Base-by-base conservation (phyloP, 1,284 basidiomycete species). In the Agaricales sp. region DNA sequence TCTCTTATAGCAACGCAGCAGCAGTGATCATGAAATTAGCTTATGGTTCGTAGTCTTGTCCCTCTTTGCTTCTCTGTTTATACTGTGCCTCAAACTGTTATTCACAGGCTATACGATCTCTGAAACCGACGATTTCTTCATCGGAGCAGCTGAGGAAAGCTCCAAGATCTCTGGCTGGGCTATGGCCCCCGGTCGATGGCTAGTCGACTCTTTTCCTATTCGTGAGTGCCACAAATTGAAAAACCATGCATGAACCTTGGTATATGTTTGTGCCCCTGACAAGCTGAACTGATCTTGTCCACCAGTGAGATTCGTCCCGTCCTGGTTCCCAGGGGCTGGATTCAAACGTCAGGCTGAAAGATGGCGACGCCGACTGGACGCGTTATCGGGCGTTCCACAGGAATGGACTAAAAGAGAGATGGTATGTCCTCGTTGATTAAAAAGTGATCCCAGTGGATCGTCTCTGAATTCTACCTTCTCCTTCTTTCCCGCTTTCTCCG, bases 21-120 rank as follows among this genome's bases (percentile, higher is more conserved):
- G 65, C 62, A 3, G 66, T 71, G 8, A 69, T 73, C 21, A 68
- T 74, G 68, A 67, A 65, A 52, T 58, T 70, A 16, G 64, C 69
- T 1, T 73, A 68, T n/a, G 30, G 30, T 35, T 8, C 30, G 30
- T 35, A 8, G n/a, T 35, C 30, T 35, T 35, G 8, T n/a, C 30
- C 8, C n/a, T n/a, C n/a, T 11, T n/a, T 35, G n/a, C 30, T n/a
- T n/a, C 30, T 35, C 30, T 35, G 30, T 11, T 35, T 35, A 8
- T 11, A 35, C 30, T 8, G 11, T 35, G 30, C 8, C 30, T n/a
- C 8, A n/a, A 8, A n/a, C n/a, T 35, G n/a, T 11, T 35, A 35
- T 35, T 35, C n/a, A n/a, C n/a, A 55, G 71, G 72, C 3, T 71
- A 71, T 54, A 60, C 58, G 2, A 60, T 73, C 6, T 52, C 50